phyloP scores from a whole-genome alignment of 129 eudicot species.

The Lonicera japonica region DNA sequence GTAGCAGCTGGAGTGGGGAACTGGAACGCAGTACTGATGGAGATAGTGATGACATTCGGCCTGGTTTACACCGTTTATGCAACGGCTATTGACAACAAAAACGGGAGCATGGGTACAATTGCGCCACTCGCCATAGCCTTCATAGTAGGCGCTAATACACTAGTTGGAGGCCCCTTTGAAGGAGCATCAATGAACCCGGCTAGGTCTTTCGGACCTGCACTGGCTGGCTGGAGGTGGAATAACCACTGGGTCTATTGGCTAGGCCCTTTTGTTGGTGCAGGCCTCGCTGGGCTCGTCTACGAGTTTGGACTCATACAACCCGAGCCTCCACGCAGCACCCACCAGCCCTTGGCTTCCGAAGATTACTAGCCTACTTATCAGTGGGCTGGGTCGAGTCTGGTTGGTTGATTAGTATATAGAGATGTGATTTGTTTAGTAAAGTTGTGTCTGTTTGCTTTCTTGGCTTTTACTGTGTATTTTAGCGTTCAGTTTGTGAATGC shows the following conservation, averaged over 20 bases:
- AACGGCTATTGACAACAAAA: conserved; percentile 61
- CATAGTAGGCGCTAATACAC: conserved; percentile 67
- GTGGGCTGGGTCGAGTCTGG: background rate
- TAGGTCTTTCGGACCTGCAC: conserved; percentile 85
- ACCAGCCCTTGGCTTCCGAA: conserved; percentile 90
- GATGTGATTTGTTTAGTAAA: conserved; percentile 1
- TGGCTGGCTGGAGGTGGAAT: conserved; percentile 84
- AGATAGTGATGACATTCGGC: conserved; percentile 53
- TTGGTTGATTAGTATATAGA: no score
- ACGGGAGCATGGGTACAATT: conserved; percentile 67
- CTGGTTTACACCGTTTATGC: conserved; percentile 60
- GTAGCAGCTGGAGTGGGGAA: conserved; percentile 53
- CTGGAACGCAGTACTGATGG: conserved; percentile 53
- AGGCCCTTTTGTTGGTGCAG: conserved; percentile 80
- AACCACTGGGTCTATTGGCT: conserved; percentile 91
- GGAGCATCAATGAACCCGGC: conserved; percentile 96
- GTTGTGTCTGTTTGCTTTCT: background rate
- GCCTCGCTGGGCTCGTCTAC: conserved; percentile 53
- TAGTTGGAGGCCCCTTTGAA: conserved; percentile 79
- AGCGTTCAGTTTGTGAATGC: background rate
- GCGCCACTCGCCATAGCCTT: conserved; percentile 79
- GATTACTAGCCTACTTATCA: conserved; percentile 49
- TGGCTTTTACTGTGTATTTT: background rate
- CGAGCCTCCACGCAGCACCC: conserved; percentile 35
- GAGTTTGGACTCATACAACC: conserved; percentile 70